Base-by-base conservation (phyloP, 192 early-diverging fungal genomes). In the Podochytrium sp. region DNA sequence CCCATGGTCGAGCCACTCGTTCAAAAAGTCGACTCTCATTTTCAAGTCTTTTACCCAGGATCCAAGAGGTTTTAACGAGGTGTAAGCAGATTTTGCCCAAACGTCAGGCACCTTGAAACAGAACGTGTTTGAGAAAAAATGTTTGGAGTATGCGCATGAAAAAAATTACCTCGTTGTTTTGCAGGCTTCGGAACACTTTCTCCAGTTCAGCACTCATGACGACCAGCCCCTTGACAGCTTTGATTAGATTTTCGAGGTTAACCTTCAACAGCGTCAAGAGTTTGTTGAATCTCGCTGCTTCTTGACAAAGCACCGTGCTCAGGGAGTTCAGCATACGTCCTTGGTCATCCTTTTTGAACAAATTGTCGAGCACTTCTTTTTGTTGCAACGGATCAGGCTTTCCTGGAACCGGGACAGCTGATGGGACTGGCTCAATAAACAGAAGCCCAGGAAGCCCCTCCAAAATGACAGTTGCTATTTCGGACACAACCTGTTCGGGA, bases 121-220 rank as follows among this genome's bases (percentile, higher is more conserved):
- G 32, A 25, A 27, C 49, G 27, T 51, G 2, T 42, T 58, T 27
- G 25, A 41, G 23, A 25, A 73, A 62, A 20, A 5, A 70, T 29
- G 14, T 55, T 43, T 18, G 6, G n/a, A n/a, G n/a, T n/a, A n/a
- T n/a, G n/a, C 7, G 5, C 7, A 56, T 53, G 53, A 53, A 0
- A 25, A 60, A 14, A 2, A 38, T 29, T 70, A 82, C 85, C 75
- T 88, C 85, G 69, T 89, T 89, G 38, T 86, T 86, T 23, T 87
- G 68, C 53, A 89, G 59, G 64, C 85, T 87, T 27, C 77, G 64
- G 65, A 83, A 89, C 30, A 89, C 87, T 14, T 79, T 64, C 65
- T 89, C 87, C 34, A 89, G 66, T 39, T 89, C 87, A 10, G 81
- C 66, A 69, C 82, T 87, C 87, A 89, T 89, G 12, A 89, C 85